Evolutionary conservation across 1,284 basidiomycete species (phyloP), one percentile per base, ranked within the genome.

Genomic region (Ceraceosorus bombacis): DNA sequence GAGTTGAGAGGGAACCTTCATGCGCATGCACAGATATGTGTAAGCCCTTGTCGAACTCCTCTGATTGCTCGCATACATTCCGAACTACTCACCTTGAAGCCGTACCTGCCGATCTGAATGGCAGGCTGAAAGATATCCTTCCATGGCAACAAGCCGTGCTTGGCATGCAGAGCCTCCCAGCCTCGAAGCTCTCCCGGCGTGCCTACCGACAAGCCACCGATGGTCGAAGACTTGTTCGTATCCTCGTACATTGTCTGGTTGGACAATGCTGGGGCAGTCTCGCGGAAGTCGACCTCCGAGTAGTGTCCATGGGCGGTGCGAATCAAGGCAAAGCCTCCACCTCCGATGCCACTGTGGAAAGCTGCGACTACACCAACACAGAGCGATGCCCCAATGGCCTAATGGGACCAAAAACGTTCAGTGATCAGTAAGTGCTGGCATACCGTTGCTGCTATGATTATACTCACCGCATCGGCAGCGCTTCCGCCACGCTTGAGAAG

Each of bases 271-370:
- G 93, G 90, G 0, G 88, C 89, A 0, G 85, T 87, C 78, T 96
- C 93, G 51, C 93, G 84, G 77, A 91, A 96, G 80, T 95, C 89
- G 58, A 96, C 39, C 5, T 50, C 39, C 9, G n/a, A n/a, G 27
- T 37, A 39, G 41, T 51, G 50, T 8, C 3, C 85, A 85, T 51
- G 69, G 56, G 76, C 82, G 6, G 92, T 80, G 17, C 90, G 86
- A 50, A 96, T 82, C 40, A 87, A 86, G 86, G 94, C 90, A 75
- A 93, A 92, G 0, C 92, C 92, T 38, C 90, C 92, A 1, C 91
- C 91, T 17, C 90, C 90, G 54, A 95, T 88, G 2, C 90, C 82
- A 6, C 79, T 79, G 82, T 88, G 88, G 78, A 93, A 95, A 83
- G 85, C 69, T 49, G 74, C 56, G 38, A 60, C 48, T 52, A 61